Conservation (phyloP, 202 grass and related monocot species). For the Alloteropsis angusta region DNA sequence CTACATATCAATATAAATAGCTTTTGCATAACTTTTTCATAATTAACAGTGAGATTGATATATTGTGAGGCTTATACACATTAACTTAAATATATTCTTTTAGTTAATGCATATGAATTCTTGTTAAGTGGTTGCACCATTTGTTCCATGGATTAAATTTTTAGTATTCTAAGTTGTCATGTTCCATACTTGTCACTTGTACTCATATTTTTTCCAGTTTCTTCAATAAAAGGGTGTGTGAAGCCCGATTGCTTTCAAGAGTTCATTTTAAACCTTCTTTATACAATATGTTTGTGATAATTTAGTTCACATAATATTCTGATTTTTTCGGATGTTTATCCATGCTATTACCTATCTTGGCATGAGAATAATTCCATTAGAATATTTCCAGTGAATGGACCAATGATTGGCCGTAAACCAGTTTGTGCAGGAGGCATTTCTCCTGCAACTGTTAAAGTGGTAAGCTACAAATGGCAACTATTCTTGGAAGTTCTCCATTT, state of each 20-base stretch:
- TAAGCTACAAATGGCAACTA: slow-evolving; percentile 20
- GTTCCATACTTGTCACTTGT: neutral
- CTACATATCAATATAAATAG: neutral
- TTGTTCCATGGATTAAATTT: slow-evolving; percentile 13
- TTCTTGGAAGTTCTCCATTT: neutral
- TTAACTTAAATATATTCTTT: neutral
- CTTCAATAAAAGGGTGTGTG: neutral
- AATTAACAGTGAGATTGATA: neutral
- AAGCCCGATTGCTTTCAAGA: neutral
- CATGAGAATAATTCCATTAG: slow-evolving; percentile 12
- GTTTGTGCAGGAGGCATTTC: slow-evolving; percentile 38
- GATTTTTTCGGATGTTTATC: slow-evolving; percentile 1
- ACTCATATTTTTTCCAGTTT: neutral
- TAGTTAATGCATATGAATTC: neutral
- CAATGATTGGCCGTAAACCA: slow-evolving; percentile 52
- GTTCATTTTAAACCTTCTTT: neutral
- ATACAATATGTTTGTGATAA: neutral
- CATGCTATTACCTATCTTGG: slow-evolving; percentile 10
- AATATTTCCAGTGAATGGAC: slow-evolving; percentile 54
- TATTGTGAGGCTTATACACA: neutral
- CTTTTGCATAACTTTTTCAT: neutral
- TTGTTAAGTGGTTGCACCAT: neutral
- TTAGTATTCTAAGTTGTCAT: neutral
- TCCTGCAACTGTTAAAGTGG: slow-evolving; percentile 69
- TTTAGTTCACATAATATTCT: neutral